Evolutionary conservation across 176 grass and related monocot species (phyloP).

Genomic region (Rhipidocladum racemiflorum): DNA sequence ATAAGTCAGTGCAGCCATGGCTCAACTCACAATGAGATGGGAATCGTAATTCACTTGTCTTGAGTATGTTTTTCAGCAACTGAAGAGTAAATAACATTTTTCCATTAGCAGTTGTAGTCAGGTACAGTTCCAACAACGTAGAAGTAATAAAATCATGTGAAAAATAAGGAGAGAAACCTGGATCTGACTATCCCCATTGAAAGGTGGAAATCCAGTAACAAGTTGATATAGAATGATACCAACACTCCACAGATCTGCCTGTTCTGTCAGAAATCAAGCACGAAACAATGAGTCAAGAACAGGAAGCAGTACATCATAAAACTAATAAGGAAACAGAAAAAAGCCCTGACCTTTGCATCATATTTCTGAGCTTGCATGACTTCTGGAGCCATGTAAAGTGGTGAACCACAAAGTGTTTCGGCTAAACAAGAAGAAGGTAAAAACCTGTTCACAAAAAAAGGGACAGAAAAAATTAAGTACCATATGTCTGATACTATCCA

Average conservation of each 20-base stretch:
- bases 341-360: constrained; percentile 77
- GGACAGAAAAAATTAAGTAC: constrained; percentile 16
- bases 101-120: constrained; percentile 24
- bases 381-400: constrained; percentile 99
- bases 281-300: constrained; percentile 25
- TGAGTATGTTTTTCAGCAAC: constrained; percentile 82
- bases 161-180: constrained; percentile 60
- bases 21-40: constrained; percentile 66
- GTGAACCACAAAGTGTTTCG: constrained; percentile 96
- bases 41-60: constrained; percentile 58
- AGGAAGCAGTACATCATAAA: constrained; percentile 16
- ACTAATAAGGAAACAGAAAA: constrained; percentile 3
- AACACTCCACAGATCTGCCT: constrained; percentile 99
- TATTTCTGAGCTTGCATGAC: constrained; percentile 96
- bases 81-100: constrained; percentile 33
- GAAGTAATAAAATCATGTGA: neutral
- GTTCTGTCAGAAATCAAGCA: constrained; percentile 43
- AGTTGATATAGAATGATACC: constrained; percentile 98
- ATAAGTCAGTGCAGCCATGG: constrained; percentile 76
- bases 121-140: constrained; percentile 3
- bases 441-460: constrained; percentile 40
- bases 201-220: constrained; percentile 85
- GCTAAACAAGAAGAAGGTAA: constrained; percentile 62
- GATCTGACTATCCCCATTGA: constrained; percentile 80
- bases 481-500: neutral